phyloP scores from a whole-genome alignment of 192 early-diverging fungal species.

The Polychytrium aggregatum region DNA sequence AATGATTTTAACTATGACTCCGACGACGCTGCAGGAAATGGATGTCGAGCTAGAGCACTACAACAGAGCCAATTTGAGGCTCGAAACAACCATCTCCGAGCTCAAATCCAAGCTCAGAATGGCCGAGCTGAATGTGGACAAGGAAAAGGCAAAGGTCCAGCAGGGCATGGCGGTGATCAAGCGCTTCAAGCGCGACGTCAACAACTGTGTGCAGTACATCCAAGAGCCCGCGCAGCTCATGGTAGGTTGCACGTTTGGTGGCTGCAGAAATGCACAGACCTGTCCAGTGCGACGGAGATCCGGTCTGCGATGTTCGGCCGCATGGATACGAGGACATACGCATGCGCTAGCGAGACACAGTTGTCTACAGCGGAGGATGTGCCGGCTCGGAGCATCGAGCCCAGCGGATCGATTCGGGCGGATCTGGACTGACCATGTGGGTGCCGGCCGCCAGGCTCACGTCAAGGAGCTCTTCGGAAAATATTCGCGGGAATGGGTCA shows the following conservation, averaged over 20 bases:
- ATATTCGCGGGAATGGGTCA: conserved; percentile 26
- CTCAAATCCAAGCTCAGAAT: conserved; percentile 33
- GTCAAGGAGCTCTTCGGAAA: conserved; percentile 35
- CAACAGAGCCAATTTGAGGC: conserved; percentile 36
- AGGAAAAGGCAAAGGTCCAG: conserved; percentile 12
- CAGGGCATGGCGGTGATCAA: conserved; percentile 13
- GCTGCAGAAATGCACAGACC: too few relatives aligned
- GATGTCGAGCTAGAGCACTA: conserved; percentile 47
- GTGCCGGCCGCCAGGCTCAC: conserved; percentile 9
- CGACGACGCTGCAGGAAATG: conserved; percentile 32
- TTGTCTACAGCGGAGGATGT: too few relatives aligned
- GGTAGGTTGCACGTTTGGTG: conserved; percentile 8
- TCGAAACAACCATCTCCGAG: conserved; percentile 43
- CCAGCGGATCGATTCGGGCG: too few relatives aligned
- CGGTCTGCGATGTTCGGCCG: too few relatives aligned
- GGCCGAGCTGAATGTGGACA: conserved; percentile 18
- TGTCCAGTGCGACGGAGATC: too few relatives aligned
- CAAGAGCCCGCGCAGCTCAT: conserved; percentile 21
- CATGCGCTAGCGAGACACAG: too few relatives aligned
- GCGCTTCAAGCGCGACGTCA: conserved; percentile 27
- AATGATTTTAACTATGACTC: neutral
- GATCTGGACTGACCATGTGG: neutral
- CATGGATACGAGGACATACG: too few relatives aligned
- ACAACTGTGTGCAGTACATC: conserved; percentile 9
- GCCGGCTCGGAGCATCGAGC: too few relatives aligned